Base-by-base conservation (phyloP, 2,329 filamentous ascomycete species). In the Bertia moriformis region DNA sequence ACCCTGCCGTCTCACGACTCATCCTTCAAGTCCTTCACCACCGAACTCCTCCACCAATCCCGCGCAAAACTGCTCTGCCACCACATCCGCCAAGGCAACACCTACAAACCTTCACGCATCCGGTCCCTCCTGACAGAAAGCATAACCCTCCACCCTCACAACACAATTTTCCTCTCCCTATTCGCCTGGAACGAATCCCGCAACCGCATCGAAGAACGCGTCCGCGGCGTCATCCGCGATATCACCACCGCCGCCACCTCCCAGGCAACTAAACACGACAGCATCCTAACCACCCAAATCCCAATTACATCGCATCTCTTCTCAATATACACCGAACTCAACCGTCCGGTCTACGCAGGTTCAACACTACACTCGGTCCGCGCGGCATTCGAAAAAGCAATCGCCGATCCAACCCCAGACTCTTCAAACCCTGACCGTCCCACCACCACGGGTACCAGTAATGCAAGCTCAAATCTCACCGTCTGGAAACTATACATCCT, bases 181-280 rank as follows among this genome's bases (percentile, higher is more conserved):
- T 81, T 81, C 45, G 70, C 77, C n/a, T 83, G 78, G 65, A 78
- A 83, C 44, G 79, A 89, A 51, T 66, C 74, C 2, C 73, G 78
- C 4, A 73, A 85, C 33, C 71, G 78, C 18, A 69, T 91, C 40
- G 73, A 86, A 44, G 83, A 93, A 47, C 80, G 84, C 14, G 73
- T 93, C 15, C 75, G 83, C n/a, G 65, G 70, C 4, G 58, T 83
- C 5, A 61, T 88, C 10, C 58, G 67, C 15, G 65, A 67, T 51
- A 67, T 67, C 50, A 56, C 74, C 0, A 55, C 70, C 2, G 22
- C 22, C n/a, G 10, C 7, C 12, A 35, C 32, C 10, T 7, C 12
- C 7, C 32, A 35, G 15, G 10, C 10, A 10, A 29, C 24, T n/a
- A 29, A n/a, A 10, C 24, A 29, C 24, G n/a, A 29, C 24, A 10